Base-by-base conservation (phyloP, 2,329 filamentous ascomycete genomes). In the Venturia effusa region DNA sequence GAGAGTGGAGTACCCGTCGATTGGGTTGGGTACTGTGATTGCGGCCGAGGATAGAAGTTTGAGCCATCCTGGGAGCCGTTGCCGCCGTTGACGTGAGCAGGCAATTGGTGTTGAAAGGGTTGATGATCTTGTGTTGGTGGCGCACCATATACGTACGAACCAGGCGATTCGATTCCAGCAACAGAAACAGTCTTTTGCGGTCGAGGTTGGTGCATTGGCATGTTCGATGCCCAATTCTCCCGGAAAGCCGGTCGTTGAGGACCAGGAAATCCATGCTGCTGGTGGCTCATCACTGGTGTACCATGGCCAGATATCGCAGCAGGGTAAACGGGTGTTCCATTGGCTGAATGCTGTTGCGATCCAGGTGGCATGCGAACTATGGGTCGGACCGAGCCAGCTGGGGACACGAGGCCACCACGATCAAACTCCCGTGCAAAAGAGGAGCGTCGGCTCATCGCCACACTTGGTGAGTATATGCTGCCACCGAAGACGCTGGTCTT, bases 81-180 rank as follows among this genome's bases (percentile, higher is more conserved):
- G 39, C 54, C 57, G 24, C 40, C 40, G 59, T 37, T 71, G 59
- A 91, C 83, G 68, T 92, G 88, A 4, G 87, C 76, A 1, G 92
- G 93, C n/a, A 96, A 86, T 75, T 97, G 92, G 70, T 96, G 92
- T 69, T 96, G 92, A 80, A 97, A 97, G 0, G 92, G 90, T 72
- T 92, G 90, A 71, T 87, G 84, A 68, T 84, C 81, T 70, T 84
- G 83, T 3, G 61, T 22, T 15, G 84, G 83, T 67, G 82, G 81
- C 63, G 83, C 81, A 70, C 82, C 80, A 34, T 80, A 78, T 76
- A 85, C 78, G 41, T 55, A 32, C 68, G 80, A 81, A 5, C 84
- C 86, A 4, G 92, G 91, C 8, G 89, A 89, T 74, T 97, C 94
- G 69, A 97, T 96, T 70, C 91, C 92, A 64, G 91, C 90, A 65